Evolutionary conservation across 805 yeast species (phyloP).

Genomic region (Vanderwaltozyma verrucispora): DNA sequence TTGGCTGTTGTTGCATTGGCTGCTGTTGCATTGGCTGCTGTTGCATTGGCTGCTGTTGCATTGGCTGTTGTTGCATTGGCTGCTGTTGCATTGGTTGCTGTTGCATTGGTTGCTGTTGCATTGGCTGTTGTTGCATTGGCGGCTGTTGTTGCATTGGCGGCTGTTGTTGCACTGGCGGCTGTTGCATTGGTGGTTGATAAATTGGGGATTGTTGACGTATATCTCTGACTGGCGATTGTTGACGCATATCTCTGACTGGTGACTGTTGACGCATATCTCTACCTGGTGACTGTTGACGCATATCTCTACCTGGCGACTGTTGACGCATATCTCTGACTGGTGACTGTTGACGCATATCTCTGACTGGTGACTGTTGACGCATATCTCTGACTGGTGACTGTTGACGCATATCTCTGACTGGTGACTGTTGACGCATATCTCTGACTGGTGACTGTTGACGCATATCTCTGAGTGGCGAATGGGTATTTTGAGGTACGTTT

Average conservation of each 20-base stretch:
- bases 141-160: neutral
- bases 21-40: no score
- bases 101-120: neutral
- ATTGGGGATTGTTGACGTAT: neutral
- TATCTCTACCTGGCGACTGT: neutral
- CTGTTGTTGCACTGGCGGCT: neutral
- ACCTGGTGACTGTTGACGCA: neutral
- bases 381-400: neutral
- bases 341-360: neutral
- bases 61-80: constrained; percentile 4
- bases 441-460: constrained; percentile 1
- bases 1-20: no score
- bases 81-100: neutral
- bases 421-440: neutral
- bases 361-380: constrained; percentile 1
- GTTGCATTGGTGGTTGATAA: no score
- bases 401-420: neutral
- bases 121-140: neutral
- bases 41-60: constrained; percentile 10
- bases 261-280: neutral
- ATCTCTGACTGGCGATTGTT: constrained; percentile 1
- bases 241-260: neutral
- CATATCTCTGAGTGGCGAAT: neutral
- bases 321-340: neutral
- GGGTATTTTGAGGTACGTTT: neutral